Conservation (phyloP, 257 asterid species). For the Przewalskia tangutica region DNA sequence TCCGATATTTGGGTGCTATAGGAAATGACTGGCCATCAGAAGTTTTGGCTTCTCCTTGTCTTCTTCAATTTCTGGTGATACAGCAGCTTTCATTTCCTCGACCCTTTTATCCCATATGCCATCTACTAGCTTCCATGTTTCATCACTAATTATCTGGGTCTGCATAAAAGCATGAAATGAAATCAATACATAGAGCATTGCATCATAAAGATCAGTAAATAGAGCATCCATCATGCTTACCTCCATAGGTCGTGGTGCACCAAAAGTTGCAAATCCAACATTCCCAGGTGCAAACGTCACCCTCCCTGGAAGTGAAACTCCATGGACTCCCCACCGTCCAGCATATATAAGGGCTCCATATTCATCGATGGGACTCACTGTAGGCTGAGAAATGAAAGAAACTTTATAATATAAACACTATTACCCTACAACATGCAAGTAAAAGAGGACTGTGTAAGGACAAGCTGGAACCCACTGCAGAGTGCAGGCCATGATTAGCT, state of each 20-base stretch:
- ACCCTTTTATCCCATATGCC: conserved; percentile 77
- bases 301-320: conserved; percentile 95
- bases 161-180: conserved; percentile 24
- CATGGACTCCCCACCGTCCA: conserved; percentile 95
- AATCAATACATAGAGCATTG: background rate
- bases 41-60: conserved; percentile 63
- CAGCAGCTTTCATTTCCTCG: conserved; percentile 52
- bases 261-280: conserved; percentile 83
- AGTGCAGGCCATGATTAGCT: background rate
- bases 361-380: conserved; percentile 71
- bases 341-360: conserved; percentile 74
- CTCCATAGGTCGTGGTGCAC: conserved; percentile 95
- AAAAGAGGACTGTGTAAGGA: background rate
- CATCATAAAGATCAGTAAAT: background rate
- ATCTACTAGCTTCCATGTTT: conserved; percentile 85
- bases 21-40: conserved; percentile 81
- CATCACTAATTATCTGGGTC: conserved; percentile 86
- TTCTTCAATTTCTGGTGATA: conserved; percentile 47
- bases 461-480: background rate
- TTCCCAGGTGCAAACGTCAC: conserved; percentile 98
- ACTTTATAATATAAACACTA: background rate
- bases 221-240: conserved; percentile 23
- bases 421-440: background rate
- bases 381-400: conserved; percentile 40
- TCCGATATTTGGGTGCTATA: conserved; percentile 17